phyloP scores from a whole-genome alignment of 345 rosid species.

The Raphanus sativus region DNA sequence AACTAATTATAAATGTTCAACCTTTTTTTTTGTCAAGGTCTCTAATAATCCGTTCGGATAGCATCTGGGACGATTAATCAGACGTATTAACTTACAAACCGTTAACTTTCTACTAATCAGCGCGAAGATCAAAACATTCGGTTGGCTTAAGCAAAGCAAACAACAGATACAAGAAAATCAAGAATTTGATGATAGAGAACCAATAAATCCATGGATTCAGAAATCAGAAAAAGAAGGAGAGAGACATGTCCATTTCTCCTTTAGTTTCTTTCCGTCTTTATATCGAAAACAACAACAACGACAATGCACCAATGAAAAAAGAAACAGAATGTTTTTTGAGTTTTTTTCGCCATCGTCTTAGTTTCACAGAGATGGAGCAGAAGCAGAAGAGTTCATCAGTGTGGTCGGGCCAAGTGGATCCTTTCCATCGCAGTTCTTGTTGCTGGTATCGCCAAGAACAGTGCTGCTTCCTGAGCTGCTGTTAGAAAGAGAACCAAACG shows the following conservation, averaged over 20 bases:
- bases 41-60: neutral
- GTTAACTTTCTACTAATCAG: neutral
- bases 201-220: conserved; percentile 29
- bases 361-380: conserved; percentile 24
- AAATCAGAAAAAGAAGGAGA: conserved; percentile 22
- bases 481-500: conserved; percentile 70
- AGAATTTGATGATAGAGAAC: conserved; percentile 19
- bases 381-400: conserved; percentile 28
- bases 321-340: conserved; percentile 19
- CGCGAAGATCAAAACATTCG: neutral
- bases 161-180: conserved; percentile 2
- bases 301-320: conserved; percentile 14
- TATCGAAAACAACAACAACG: conserved; percentile 22
- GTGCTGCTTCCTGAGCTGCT: conserved; percentile 85
- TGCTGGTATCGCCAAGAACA: conserved; percentile 33
- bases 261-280: conserved; percentile 37
- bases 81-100: neutral
- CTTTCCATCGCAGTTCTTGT: conserved; percentile 41
- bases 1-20: neutral
- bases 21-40: neutral
- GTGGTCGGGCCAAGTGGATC: conserved; percentile 25
- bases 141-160: neutral
- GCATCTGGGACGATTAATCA: neutral
- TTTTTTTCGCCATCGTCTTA: conserved; percentile 3
- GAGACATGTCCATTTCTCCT: conserved; percentile 21